These are phyloP conservation scores for Coprinellus micaceus DNA, from an alignment of 768 basidiomycete genomes.

Conservation along the genomic window DNA sequence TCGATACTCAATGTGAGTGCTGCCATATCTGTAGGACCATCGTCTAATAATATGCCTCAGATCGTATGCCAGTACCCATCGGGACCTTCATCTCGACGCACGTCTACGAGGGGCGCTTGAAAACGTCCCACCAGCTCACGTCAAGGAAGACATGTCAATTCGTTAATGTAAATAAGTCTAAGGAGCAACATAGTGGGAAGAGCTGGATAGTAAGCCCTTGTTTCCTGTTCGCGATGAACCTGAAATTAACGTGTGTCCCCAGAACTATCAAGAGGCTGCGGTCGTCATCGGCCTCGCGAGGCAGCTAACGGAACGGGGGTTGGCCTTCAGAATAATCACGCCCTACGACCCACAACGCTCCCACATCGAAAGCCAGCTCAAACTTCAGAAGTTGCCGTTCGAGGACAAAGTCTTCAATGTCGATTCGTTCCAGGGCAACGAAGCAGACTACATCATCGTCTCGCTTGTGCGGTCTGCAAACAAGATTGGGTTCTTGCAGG, in stretches of 20 bases:
- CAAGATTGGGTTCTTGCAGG: constrained; percentile 51
- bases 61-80: constrained; percentile 65
- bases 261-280: constrained; percentile 55
- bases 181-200: constrained; percentile 25
- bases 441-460: constrained; percentile 43
- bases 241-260: constrained; percentile 2
- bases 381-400: constrained; percentile 44
- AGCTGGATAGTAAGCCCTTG: constrained; percentile 37
- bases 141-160: constrained; percentile 47
- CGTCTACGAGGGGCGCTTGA: constrained; percentile 53
- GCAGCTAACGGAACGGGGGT: constrained; percentile 35
- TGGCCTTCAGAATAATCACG: constrained; percentile 59
- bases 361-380: constrained; percentile 46
- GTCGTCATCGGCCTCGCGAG: constrained; percentile 44
- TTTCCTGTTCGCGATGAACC: neutral
- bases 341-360: constrained; percentile 72
- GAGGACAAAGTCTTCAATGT: constrained; percentile 69
- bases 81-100: constrained; percentile 57
- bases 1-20: constrained; percentile 59
- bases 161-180: constrained; percentile 43
- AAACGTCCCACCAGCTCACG: constrained; percentile 40
- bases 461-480: constrained; percentile 14
- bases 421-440: constrained; percentile 80
- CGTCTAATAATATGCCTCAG: constrained; percentile 15
- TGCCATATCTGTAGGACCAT: neutral